Percentiles rank a stretch among this genome's conserved stretches.
Evolutionary conservation across 768 basidiomycete species (phyloP).

Genomic region (Lyophyllum decastes): DNA sequence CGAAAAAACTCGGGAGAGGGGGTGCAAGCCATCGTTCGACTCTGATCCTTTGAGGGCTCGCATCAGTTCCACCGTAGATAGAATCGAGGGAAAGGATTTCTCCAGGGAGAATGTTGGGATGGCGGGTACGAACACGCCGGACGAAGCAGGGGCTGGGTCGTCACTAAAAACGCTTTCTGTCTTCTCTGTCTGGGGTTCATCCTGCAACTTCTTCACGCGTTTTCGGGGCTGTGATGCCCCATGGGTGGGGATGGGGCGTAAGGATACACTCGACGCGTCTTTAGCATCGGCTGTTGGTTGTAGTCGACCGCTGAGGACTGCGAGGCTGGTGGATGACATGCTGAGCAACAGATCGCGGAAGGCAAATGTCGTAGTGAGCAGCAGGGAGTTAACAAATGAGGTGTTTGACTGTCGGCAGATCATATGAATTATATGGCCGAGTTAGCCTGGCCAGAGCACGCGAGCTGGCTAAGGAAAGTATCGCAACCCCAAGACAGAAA

Average conservation of each 20-base stretch:
- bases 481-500: neutral
- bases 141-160: slow-evolving; percentile 25
- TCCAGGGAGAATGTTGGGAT: slow-evolving; percentile 29
- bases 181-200: slow-evolving; percentile 12
- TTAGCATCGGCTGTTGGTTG: neutral
- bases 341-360: neutral
- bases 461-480: neutral
- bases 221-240: slow-evolving; percentile 3
- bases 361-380: neutral
- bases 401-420: neutral
- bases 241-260: neutral
- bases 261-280: neutral
- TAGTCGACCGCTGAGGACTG: slow-evolving; percentile 11
- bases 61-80: slow-evolving; percentile 28
- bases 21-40: neutral
- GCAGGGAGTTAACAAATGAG: neutral
- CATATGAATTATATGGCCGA: neutral
- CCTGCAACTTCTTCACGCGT: slow-evolving; percentile 9
- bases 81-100: slow-evolving; percentile 36
- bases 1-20: slow-evolving; percentile 20
- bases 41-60: slow-evolving; percentile 18
- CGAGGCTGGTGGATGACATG: slow-evolving; percentile 12
- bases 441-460: slow-evolving; percentile 1
- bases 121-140: slow-evolving; percentile 12
- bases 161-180: slow-evolving; percentile 25